Base-by-base conservation (phyloP, 2,329 filamentous ascomycete species). In the Fusarium keratoplasticum region DNA sequence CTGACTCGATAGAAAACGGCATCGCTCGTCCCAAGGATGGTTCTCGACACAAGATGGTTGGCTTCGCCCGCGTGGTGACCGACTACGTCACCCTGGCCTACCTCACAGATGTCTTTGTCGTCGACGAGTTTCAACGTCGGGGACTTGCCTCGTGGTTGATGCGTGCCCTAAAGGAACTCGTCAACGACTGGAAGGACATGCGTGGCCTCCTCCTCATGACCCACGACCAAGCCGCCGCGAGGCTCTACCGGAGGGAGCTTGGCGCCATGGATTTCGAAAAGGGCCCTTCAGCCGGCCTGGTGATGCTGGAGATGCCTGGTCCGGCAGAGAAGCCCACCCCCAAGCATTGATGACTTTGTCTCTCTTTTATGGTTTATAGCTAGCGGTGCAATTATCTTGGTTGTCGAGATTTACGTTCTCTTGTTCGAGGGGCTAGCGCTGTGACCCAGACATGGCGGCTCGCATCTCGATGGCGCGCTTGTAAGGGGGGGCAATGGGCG, bases 401-500 rank as follows among this genome's bases (percentile, higher is more conserved):
- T 60, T 69, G 29, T 65, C 27, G 61, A 31, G n/a, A 50, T 73
- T 76, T 64, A 38, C 54, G 38, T 60, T 64, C 47, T 44, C 66
- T 35, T 31, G 58, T 36, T 69, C 52, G 35, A 27, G 52, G 42
- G 61, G 65, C 73, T 78, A 79, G 61, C 77, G 78, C 69, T 77
- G 75, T 59, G 78, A 70, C 66, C 77, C 80, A 58, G 82, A 82
- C 75, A 81, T 72, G 67, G 81, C 80, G 67, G 82, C 81, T 66
- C 83, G 80, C 77, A 96, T 89, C 82, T 98, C 96, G 69, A 99
- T 85, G 14, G 96, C 96, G 65, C 93, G 90, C 82, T 95, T 97
- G 81, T 99, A 99, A 0, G 96, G 96, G 14, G 96, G 96, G 11
- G 96, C 96, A 38, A 96, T 99, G 0, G 96, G 96, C 31, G 96